phyloP scores from a whole-genome alignment of 352 stramenopile species.

The Phytophthora multivora region DNA sequence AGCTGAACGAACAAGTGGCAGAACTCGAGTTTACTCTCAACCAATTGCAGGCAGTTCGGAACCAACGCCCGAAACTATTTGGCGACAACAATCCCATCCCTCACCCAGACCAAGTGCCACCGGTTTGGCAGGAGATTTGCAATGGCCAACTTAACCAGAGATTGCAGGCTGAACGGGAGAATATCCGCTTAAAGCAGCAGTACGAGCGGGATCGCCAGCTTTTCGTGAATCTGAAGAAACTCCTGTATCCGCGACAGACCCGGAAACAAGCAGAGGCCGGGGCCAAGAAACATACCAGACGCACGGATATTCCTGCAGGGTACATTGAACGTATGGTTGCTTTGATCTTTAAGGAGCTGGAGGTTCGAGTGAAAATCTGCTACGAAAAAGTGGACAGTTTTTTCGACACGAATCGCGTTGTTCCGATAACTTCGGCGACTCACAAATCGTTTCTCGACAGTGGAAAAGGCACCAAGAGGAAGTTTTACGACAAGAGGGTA shows the following conservation, averaged over 20 bases:
- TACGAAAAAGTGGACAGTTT: slow-evolving; percentile 38
- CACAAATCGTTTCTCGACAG: slow-evolving; percentile 28
- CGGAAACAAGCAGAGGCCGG: neutral
- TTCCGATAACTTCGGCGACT: neutral
- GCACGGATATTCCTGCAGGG: slow-evolving; percentile 13
- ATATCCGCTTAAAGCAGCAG: slow-evolving; percentile 35
- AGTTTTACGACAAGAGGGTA: slow-evolving; percentile 36
- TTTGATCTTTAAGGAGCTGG: slow-evolving; percentile 34
- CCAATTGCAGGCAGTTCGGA: slow-evolving; percentile 9
- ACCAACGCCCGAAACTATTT: slow-evolving; percentile 1
- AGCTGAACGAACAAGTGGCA: slow-evolving; percentile 15
- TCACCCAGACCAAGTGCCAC: slow-evolving; percentile 4
- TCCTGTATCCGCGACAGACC: slow-evolving; percentile 16
- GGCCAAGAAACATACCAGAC: slow-evolving; percentile 11
- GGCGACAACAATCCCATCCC: neutral
- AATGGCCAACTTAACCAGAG: slow-evolving; percentile 12
- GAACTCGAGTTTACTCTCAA: slow-evolving; percentile 21
- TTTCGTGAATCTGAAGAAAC: slow-evolving; percentile 28
- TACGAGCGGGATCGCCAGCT: slow-evolving; percentile 31
- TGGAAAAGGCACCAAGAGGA: slow-evolving; percentile 29
- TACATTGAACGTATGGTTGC: slow-evolving; percentile 24
- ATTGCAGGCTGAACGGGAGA: slow-evolving; percentile 28
- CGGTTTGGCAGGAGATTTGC: slow-evolving; percentile 35
- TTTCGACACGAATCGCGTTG: slow-evolving; percentile 25
- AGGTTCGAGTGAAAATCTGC: slow-evolving; percentile 33